Percentiles rank a stretch among this genome's conserved stretches.
phyloP scores from a whole-genome alignment of 768 basidiomycete genomes.

The Boletales sp. region DNA sequence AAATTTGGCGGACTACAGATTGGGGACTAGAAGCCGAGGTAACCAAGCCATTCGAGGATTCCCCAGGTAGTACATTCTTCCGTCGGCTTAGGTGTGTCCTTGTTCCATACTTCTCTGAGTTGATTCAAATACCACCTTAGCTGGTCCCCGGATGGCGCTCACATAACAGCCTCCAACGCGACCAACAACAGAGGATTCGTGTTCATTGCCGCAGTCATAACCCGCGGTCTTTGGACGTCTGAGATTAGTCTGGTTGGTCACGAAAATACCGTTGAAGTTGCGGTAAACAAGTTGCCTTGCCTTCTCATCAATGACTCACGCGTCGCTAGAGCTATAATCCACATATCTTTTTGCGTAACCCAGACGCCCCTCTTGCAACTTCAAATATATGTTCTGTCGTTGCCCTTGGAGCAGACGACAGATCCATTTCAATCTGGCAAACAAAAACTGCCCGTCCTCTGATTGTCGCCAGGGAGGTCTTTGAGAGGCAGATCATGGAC shows the following conservation, averaged over 20 bases:
- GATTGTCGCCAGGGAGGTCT: constrained; percentile 91
- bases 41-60: constrained; percentile 87
- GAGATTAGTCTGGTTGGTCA: constrained; percentile 96
- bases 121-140: constrained; percentile 36
- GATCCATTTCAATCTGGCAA: constrained; percentile 94
- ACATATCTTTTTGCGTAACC: constrained; percentile 84
- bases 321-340: constrained; percentile 70
- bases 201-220: constrained; percentile 95
- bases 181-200: constrained; percentile 96
- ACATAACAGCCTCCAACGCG: constrained; percentile 95
- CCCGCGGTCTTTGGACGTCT: constrained; percentile 82
- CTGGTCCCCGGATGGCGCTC: constrained; percentile 99
- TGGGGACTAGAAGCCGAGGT: constrained; percentile 87
- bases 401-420: constrained; percentile 91
- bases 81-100: constrained; percentile 70
- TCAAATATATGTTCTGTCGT: constrained; percentile 89
- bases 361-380: constrained; percentile 61
- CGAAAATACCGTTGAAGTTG: constrained; percentile 95
- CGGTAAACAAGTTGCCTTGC: constrained; percentile 47
- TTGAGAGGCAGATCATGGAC: constrained; percentile 93
- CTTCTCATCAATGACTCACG: constrained; percentile 3
- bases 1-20: constrained; percentile 93
- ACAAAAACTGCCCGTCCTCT: constrained; percentile 89
- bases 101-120: neutral
- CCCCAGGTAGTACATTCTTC: constrained; percentile 94